These are phyloP conservation scores for Fusarium sambucinum DNA, from an alignment of 2,329 filamentous ascomycete species.

Conservation along the genomic window DNA sequence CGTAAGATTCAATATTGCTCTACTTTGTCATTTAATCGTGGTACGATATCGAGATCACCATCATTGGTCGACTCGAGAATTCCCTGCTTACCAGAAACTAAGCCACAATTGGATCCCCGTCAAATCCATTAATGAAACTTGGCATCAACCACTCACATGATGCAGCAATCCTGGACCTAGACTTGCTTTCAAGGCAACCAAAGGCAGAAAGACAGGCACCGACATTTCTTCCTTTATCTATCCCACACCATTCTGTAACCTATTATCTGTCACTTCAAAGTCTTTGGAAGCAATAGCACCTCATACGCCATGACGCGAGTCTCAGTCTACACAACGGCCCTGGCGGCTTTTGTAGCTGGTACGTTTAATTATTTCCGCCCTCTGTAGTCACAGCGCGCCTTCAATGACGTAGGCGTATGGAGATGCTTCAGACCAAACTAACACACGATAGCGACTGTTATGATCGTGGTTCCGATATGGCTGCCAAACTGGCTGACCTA, in stretches of 20 bases:
- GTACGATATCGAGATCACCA: not conserved
- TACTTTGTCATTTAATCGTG: no score
- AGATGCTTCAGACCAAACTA: conserved; percentile 41
- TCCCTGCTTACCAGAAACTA: conserved; percentile 8
- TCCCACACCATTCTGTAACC: conserved; percentile 6
- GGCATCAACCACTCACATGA: conserved; percentile 39
- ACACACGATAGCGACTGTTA: conserved; percentile 69
- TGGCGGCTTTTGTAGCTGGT: conserved; percentile 60
- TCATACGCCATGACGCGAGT: conserved; percentile 57
- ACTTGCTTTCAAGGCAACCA: conserved; percentile 33
- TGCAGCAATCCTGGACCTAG: conserved; percentile 24
- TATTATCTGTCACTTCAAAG: conserved; percentile 4
- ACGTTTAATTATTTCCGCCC: conserved; percentile 43
- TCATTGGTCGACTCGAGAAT: conserved; percentile 2
- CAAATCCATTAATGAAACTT: conserved; percentile 40
- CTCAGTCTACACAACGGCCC: conserved; percentile 57
- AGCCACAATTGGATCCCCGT: conserved; percentile 29
- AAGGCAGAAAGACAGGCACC: conserved; percentile 41
- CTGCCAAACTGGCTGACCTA: conserved; percentile 80
- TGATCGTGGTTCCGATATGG: conserved; percentile 77
- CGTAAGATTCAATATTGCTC: no score
- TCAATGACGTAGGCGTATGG: conserved; percentile 44
- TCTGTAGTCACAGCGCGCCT: conserved; percentile 21
- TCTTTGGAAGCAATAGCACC: not conserved
- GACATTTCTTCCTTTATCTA: conserved; percentile 37